These are phyloP conservation scores for Iris macrosiphon DNA, from an alignment of 106 monocot genomes.

Conservation along the genomic window DNA sequence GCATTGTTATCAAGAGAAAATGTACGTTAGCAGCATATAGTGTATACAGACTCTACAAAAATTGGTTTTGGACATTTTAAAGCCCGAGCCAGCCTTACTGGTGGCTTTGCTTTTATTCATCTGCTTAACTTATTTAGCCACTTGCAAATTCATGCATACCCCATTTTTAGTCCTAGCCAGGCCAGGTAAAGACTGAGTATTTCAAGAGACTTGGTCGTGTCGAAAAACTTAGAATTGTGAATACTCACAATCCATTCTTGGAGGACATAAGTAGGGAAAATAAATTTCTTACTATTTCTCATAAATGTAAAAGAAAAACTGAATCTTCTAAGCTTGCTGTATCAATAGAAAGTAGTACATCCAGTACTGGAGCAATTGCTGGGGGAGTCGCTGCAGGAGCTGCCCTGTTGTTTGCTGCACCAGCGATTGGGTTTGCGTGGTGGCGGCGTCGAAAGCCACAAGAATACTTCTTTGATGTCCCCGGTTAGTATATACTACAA, in stretches of 20 bases:
- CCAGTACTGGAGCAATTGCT: constrained; percentile 58
- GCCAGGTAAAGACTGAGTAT: not conserved
- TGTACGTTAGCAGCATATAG: no score
- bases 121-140: no score
- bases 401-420: constrained; percentile 49
- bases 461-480: constrained; percentile 58
- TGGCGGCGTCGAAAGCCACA: constrained; percentile 54
- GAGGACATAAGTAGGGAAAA: not conserved
- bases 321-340: not conserved
- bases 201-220: no score
- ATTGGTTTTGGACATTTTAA: no score
- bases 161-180: not conserved
- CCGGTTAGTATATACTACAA: constrained; percentile 21
- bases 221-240: not conserved
- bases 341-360: constrained; percentile 27
- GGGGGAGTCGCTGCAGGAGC: constrained; percentile 59
- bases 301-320: not conserved
- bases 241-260: not conserved
- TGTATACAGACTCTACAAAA: no score
- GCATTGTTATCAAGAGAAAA: no score
- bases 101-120: no score
- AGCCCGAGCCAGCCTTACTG: no score
- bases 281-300: not conserved
- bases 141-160: no score
- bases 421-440: constrained; percentile 62